Evolutionary conservation across 176 grass and related monocot genomes (phyloP), one percentile per base, ranked within the genome.

Genomic region (Oryza australiensis): DNA sequence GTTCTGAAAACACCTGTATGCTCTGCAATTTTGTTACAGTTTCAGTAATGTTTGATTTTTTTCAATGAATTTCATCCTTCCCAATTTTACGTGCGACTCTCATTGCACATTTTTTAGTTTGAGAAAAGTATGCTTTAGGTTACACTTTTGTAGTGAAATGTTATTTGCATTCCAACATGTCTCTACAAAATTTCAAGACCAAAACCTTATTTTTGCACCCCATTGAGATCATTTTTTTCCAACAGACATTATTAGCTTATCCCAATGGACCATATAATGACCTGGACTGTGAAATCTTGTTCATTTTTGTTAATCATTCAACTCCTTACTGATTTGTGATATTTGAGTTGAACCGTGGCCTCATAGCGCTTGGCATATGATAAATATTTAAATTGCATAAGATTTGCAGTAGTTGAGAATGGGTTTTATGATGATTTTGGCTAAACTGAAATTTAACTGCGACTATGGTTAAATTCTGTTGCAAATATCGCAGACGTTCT

Each of bases 1-100:
- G 51, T 66, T 49, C 77, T 84, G 72, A 53, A 72, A 22, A 33
- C 70, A 24, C 68, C 74, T 76, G 28, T 84, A 57, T 79, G 22
- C 51, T 14, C 48, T 79, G 51, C 35, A 20, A 34, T 26, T 80
- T 83, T 23, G 66, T 38, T 87, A 18, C 45, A 35, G 18, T 14
- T 57, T 86, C 28, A 7, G 20, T 11, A 0, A 16, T 68, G 23
- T 13, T 33, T 29, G 6, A 66, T 66, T 49, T 24, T 18, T 53
- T 27, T 5, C n/a, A 5, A 37, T 33, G 24, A 28, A 27, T 42
- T 45, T 27, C 2, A n/a, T 23, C 23, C 20, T 64, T 16, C 42
- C 4, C 13, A 62, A 62, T 43, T 78, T 40, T 32, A 40, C 10
- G 11, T 28, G 24, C 27, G 15, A 22, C 3, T 28, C 15, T 32